Conservation (phyloP, 1,139 yeast species). For the Maudiozyma humilis region DNA sequence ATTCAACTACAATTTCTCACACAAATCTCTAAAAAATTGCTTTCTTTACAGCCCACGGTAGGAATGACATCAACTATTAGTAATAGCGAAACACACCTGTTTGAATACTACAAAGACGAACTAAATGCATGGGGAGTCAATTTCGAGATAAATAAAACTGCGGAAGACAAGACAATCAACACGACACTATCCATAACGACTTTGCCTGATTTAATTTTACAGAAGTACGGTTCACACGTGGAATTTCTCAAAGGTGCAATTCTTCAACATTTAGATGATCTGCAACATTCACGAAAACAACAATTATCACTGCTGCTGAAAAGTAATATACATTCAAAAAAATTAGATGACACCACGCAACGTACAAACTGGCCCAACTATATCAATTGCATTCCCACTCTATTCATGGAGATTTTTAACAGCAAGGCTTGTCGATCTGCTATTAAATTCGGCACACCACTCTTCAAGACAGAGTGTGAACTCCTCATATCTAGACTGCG, state of each 20-base stretch:
- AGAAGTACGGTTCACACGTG: conserved; percentile 28
- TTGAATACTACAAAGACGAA: conserved; percentile 30
- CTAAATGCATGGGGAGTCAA: conserved; percentile 42
- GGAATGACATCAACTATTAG: conserved; percentile 22
- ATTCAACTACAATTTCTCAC: conserved; percentile 31
- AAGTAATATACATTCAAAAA: too few relatives aligned
- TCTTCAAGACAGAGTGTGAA: conserved; percentile 40
- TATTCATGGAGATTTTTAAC: conserved; percentile 44
- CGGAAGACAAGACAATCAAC: background rate
- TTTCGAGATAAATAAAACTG: conserved; percentile 3
- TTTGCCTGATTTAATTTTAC: conserved; percentile 37
- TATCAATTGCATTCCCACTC: conserved; percentile 38
- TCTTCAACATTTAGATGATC: conserved; percentile 38
- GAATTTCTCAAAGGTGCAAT: conserved; percentile 33
- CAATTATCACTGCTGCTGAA: conserved; percentile 4
- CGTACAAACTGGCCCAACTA: conserved; percentile 32
- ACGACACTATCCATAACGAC: conserved; percentile 29
- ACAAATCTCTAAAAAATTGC: conserved; percentile 10
- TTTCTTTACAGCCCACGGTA: conserved; percentile 7
- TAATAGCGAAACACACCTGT: conserved; percentile 30
- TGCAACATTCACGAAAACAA: conserved; percentile 28
- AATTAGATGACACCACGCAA: too few relatives aligned
- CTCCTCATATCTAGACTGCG: conserved; percentile 37
- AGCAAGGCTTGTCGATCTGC: conserved; percentile 67
- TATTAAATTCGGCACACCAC: conserved; percentile 60